Evolutionary conservation across 2,329 filamentous ascomycete species (phyloP).

Genomic region (Colletotrichum horii): DNA sequence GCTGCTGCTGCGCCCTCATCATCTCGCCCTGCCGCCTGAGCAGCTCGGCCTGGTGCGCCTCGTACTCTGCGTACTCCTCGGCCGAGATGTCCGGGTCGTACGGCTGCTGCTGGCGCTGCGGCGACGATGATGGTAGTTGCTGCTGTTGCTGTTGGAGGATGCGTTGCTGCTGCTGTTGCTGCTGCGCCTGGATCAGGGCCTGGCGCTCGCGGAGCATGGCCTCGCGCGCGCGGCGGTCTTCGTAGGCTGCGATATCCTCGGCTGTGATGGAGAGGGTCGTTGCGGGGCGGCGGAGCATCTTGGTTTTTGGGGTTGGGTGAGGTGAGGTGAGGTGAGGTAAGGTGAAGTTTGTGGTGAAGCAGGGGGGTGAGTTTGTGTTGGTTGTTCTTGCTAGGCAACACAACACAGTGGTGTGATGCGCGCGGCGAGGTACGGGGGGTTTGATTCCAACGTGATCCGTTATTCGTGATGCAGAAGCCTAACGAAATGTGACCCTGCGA

Average conservation of each 20-base stretch:
- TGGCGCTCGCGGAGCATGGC: slow-evolving; percentile 27
- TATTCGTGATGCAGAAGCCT: neutral
- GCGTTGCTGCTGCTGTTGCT: slow-evolving; percentile 7
- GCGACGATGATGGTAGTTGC: slow-evolving; percentile 13
- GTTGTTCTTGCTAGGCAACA: neutral
- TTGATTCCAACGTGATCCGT: neutral
- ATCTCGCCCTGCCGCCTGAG: slow-evolving; percentile 1
- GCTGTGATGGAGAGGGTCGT: slow-evolving; percentile 72
- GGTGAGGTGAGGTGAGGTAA: neutral
- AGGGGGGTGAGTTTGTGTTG: neutral
- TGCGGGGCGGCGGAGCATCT: slow-evolving; percentile 70
- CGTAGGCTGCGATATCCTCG: slow-evolving; percentile 74
- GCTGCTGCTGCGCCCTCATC: neutral
- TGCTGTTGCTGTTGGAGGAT: slow-evolving; percentile 20
- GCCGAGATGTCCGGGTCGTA: slow-evolving; percentile 12
- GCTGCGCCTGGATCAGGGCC: slow-evolving; percentile 17
- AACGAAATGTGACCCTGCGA: neutral
- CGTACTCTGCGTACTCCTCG: slow-evolving; percentile 7
- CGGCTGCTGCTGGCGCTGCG: slow-evolving; percentile 22
- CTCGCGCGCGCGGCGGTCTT: slow-evolving; percentile 61
- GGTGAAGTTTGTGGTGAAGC: neutral
- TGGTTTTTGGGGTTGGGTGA: slow-evolving; percentile 9
- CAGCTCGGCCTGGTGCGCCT: slow-evolving; percentile 14
- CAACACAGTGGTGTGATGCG: neutral
- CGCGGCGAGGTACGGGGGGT: neutral